Conservation (phyloP, 2,329 filamentous ascomycete genomes). For the Fusarium napiforme region DNA sequence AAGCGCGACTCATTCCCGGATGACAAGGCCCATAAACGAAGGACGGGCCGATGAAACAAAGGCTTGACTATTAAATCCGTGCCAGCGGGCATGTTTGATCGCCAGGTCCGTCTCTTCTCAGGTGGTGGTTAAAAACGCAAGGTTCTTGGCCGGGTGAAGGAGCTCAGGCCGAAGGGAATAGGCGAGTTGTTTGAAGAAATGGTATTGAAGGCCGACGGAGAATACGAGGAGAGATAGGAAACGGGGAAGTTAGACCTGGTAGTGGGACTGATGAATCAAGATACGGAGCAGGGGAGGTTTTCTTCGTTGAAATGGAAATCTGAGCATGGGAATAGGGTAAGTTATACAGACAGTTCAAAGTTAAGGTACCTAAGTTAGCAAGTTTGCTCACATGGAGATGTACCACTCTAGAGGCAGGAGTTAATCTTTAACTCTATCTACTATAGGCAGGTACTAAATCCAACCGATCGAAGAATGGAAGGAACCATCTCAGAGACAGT, state of each 20-base stretch:
- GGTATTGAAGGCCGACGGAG: constrained; percentile 4
- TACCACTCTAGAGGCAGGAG: constrained; percentile 11
- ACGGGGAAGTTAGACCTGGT: neutral
- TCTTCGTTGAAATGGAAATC: neutral
- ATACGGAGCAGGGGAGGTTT: neutral
- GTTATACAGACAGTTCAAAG: neutral
- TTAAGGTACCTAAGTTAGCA: neutral
- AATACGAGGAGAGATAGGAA: neutral
- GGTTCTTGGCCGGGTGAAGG: constrained; percentile 2
- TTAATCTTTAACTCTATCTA: constrained; percentile 29
- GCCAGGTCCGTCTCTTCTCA: constrained; percentile 28
- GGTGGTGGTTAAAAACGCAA: constrained; percentile 24
- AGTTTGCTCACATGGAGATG: neutral
- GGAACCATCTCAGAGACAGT: neutral
- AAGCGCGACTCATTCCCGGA: constrained; percentile 7
- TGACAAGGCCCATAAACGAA: constrained; percentile 11
- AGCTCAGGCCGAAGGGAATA: constrained; percentile 13
- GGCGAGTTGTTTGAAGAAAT: neutral
- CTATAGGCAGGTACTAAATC: neutral
- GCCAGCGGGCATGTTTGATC: constrained; percentile 29
- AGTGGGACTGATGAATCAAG: constrained; percentile 14
- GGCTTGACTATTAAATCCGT: constrained; percentile 25
- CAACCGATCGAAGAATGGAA: neutral
- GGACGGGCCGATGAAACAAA: constrained; percentile 35
- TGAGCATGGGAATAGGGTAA: neutral